Conservation (phyloP, 2,329 filamentous ascomycete species). For the Triangularia setosa region DNA sequence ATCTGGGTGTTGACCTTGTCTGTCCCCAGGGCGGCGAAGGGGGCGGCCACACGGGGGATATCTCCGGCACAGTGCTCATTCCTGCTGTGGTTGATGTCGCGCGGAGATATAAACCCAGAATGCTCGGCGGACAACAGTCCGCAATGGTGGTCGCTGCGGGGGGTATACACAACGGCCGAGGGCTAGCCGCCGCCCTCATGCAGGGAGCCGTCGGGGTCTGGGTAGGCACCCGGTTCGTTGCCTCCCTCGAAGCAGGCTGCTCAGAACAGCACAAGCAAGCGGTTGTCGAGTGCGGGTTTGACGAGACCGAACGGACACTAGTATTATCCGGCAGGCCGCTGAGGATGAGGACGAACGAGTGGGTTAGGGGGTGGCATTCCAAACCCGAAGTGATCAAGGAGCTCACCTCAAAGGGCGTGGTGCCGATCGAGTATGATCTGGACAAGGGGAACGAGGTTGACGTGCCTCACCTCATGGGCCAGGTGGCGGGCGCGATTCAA, state of each 20-base stretch:
- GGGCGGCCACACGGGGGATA: conserved; percentile 86
- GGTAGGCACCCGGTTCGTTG: conserved; percentile 93
- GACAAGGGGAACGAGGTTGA: conserved; percentile 80
- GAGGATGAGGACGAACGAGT: conserved; percentile 77
- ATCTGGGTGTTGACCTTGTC: conserved; percentile 83
- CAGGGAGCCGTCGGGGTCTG: conserved; percentile 85
- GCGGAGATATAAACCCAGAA: conserved; percentile 61
- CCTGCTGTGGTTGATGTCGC: conserved; percentile 86
- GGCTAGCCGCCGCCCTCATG: conserved; percentile 77
- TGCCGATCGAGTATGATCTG: conserved; percentile 79
- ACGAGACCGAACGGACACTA: conserved; percentile 77
- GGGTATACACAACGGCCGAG: conserved; percentile 78
- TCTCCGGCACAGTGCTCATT: conserved; percentile 81
- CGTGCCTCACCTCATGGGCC: conserved; percentile 86
- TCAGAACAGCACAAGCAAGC: conserved; percentile 78
- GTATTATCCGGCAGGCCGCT: conserved; percentile 79
- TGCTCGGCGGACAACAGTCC: conserved; percentile 62
- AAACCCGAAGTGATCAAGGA: conserved; percentile 69
- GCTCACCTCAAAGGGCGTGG: conserved; percentile 71
- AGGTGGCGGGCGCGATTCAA: conserved; percentile 75
- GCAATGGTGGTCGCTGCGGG: conserved; percentile 86
- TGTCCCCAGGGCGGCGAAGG: conserved; percentile 92
- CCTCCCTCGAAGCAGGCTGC: conserved; percentile 74
- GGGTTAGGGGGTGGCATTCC: conserved; percentile 76
- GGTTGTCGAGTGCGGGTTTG: conserved; percentile 74